These are phyloP conservation scores for Fraxinus angustifolia DNA, from an alignment of 305 asterid genomes.

Conservation along the genomic window DNA sequence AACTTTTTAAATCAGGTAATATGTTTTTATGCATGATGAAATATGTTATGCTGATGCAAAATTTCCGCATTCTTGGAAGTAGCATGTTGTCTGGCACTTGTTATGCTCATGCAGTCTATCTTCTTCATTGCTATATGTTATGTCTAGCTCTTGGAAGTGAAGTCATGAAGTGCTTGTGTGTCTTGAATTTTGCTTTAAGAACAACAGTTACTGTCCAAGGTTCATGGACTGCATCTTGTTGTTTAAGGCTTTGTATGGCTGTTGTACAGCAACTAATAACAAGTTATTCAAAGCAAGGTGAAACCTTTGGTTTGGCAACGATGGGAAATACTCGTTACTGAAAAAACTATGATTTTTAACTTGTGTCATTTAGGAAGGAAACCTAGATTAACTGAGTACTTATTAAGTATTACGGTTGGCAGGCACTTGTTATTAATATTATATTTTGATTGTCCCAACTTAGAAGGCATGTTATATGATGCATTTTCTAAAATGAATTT, in stretches of 20 bases:
- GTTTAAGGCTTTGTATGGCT: constrained; percentile 4
- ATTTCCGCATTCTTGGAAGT: constrained; percentile 5
- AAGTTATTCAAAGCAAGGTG: constrained; percentile 2
- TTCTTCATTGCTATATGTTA: not conserved
- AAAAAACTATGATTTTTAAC: constrained; percentile 4
- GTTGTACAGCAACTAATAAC: not conserved
- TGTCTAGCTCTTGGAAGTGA: constrained; percentile 10
- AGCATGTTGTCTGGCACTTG: not conserved
- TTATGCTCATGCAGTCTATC: constrained; percentile 10
- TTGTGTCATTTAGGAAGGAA: not conserved
- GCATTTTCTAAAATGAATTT: not conserved
- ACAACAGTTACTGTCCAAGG: not conserved
- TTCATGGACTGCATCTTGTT: constrained; percentile 12
- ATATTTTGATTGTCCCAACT: not conserved
- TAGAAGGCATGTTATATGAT: not conserved
- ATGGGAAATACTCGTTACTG: not conserved
- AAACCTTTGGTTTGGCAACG: not conserved
- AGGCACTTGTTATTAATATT: constrained; percentile 1
- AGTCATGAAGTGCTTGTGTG: constrained; percentile 12
- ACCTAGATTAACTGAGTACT: not conserved
- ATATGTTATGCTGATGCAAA: constrained; percentile 15
- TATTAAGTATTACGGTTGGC: not conserved
- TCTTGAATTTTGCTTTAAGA: constrained; percentile 8
- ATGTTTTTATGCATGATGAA: not conserved
- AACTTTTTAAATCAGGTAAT: constrained; percentile 89